phyloP scores from a whole-genome alignment of 140 eudicot species.

The Flaveria floridana region DNA sequence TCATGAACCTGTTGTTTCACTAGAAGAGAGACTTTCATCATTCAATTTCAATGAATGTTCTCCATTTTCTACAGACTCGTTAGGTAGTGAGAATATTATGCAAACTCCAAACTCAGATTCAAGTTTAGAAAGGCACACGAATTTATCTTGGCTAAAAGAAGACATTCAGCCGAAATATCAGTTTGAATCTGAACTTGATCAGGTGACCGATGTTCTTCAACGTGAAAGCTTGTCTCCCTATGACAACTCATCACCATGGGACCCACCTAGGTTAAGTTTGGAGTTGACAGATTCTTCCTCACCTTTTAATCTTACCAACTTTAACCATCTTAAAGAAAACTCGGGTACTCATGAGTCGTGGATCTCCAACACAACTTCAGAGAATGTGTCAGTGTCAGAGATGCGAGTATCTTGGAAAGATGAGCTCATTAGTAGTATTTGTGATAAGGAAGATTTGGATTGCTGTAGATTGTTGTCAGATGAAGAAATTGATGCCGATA shows the following conservation, averaged over 20 bases:
- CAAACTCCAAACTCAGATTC: slow-evolving; percentile 77
- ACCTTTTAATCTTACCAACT: slow-evolving; percentile 30
- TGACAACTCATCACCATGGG: slow-evolving; percentile 41
- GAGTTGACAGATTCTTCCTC: slow-evolving; percentile 38
- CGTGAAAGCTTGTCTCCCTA: slow-evolving; percentile 47
- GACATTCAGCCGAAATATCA: slow-evolving; percentile 24
- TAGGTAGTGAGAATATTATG: slow-evolving; percentile 65
- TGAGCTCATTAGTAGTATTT: slow-evolving; percentile 42
- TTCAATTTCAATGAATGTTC: slow-evolving; percentile 40
- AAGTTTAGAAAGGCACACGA: slow-evolving; percentile 40
- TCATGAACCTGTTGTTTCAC: slow-evolving; percentile 25
- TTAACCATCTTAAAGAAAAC: slow-evolving; percentile 24
- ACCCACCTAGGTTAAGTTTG: slow-evolving; percentile 41
- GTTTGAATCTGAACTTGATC: slow-evolving; percentile 42
- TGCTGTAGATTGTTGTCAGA: slow-evolving; percentile 82
- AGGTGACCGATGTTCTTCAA: slow-evolving; percentile 36
- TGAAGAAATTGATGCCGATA: slow-evolving; percentile 56
- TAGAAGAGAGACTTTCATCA: slow-evolving; percentile 28
- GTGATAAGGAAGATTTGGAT: slow-evolving; percentile 74
- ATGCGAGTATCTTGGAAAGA: slow-evolving; percentile 84
- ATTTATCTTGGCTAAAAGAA: slow-evolving; percentile 34
- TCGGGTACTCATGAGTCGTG: slow-evolving; percentile 42
- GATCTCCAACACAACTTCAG: slow-evolving; percentile 48
- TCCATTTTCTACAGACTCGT: slow-evolving; percentile 45
- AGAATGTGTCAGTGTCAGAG: slow-evolving; percentile 47